Evolutionary conservation across 768 basidiomycete species (phyloP).

Genomic region (Pholiota conissans): DNA sequence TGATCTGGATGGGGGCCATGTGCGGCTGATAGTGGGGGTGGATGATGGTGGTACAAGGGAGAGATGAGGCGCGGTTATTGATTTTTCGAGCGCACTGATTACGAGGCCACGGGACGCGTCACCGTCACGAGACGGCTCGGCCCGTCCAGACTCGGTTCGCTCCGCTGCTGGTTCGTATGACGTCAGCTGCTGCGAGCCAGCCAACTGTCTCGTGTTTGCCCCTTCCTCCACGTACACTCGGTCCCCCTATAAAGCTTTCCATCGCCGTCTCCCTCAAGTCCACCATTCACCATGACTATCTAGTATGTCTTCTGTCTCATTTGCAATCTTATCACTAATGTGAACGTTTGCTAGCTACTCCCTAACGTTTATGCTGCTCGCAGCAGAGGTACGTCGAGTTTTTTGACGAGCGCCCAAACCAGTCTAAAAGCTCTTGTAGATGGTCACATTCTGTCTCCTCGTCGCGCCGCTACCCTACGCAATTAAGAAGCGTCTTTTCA

Average conservation of each 20-base stretch:
- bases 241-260: slow-evolving; percentile 6
- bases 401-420: background rate
- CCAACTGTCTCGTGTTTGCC: slow-evolving; percentile 8
- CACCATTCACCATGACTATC: slow-evolving; percentile 38
- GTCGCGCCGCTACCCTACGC: slow-evolving; percentile 84
- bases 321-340: slow-evolving; percentile 26
- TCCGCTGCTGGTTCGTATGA: slow-evolving; percentile 14
- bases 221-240: slow-evolving; percentile 15
- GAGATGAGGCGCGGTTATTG: slow-evolving; percentile 14
- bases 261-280: slow-evolving; percentile 1
- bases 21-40: slow-evolving; percentile 11
- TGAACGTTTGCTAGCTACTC: slow-evolving; percentile 53
- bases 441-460: slow-evolving; percentile 82
- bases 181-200: slow-evolving; percentile 19
- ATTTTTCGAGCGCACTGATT: slow-evolving; percentile 21
- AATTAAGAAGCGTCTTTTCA: slow-evolving; percentile 69
- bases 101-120: slow-evolving; percentile 22
- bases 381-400: slow-evolving; percentile 53
- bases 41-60: slow-evolving; percentile 2
- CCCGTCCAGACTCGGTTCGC: slow-evolving; percentile 4
- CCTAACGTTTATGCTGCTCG: slow-evolving; percentile 79
- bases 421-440: slow-evolving; percentile 35
- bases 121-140: slow-evolving; percentile 23
- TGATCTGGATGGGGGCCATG: slow-evolving; percentile 74
- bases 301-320: slow-evolving; percentile 36